Evolutionary conservation across 2,329 filamentous ascomycete species (phyloP).

Genomic region (Emmonsiellopsis sp.): DNA sequence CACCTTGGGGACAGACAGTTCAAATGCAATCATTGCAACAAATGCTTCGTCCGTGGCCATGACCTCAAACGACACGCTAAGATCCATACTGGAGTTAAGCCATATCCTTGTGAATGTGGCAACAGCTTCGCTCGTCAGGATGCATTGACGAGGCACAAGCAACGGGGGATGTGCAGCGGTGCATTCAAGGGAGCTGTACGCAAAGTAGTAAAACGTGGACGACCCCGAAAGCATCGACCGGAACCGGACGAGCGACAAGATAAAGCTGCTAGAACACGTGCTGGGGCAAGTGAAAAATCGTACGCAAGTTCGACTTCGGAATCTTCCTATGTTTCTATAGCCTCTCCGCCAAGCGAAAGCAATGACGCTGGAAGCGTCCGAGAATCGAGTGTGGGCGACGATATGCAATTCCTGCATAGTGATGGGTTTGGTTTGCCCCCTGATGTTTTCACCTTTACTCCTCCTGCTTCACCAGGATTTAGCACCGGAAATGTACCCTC

Average conservation of each 20-base stretch:
- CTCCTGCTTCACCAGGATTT: constrained; percentile 37
- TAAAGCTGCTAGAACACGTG: constrained; percentile 48
- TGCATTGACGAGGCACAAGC: constrained; percentile 84
- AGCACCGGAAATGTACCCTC: constrained; percentile 31
- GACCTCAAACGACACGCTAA: constrained; percentile 96
- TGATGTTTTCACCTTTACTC: constrained; percentile 38
- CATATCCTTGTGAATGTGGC: constrained; percentile 87
- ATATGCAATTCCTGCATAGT: constrained; percentile 21
- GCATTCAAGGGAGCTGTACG: constrained; percentile 75
- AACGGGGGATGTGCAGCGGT: constrained; percentile 92
- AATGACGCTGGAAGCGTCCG: constrained; percentile 33
- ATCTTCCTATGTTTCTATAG: constrained; percentile 27
- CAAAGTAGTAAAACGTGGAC: constrained; percentile 58
- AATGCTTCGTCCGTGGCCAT: constrained; percentile 94
- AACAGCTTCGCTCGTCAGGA: constrained; percentile 94
- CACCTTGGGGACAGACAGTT: constrained; percentile 95
- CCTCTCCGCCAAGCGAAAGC: constrained; percentile 33
- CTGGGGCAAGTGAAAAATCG: constrained; percentile 28
- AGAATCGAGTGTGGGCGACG: constrained; percentile 25
- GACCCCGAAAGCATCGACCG: constrained; percentile 54
- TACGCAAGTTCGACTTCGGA: constrained; percentile 27
- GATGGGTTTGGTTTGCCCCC: constrained; percentile 28
- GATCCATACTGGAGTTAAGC: constrained; percentile 93
- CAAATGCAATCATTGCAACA: constrained; percentile 83
- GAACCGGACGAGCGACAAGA: constrained; percentile 49